A percentile compares a stretch with the other conserved stretches of the same genome.
These are phyloP conservation scores for Arabidopsis lyrata DNA, from an alignment of 441 rosid genomes.

Conservation along the genomic window DNA sequence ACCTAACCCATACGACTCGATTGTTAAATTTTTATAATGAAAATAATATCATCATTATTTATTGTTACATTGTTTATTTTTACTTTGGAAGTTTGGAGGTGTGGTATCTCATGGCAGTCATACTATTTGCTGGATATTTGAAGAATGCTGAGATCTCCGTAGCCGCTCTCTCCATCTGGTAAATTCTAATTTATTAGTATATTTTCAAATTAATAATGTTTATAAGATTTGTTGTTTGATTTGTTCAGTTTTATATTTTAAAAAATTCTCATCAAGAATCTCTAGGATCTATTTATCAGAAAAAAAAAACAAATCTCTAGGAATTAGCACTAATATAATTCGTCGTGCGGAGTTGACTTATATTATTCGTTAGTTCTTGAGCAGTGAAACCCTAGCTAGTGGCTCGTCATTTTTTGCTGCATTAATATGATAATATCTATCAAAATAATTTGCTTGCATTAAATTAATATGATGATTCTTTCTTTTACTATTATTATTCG, in stretches of 20 bases:
- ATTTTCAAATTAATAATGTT: not conserved
- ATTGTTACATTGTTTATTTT: not conserved
- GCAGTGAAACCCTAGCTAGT: conserved; percentile 32
- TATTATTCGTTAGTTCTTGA: too few species aligned
- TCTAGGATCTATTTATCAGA: not conserved
- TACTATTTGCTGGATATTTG: conserved; percentile 77
- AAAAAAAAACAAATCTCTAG: too few species aligned
- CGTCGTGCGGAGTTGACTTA: conserved; percentile 7
- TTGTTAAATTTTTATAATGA: too few species aligned
- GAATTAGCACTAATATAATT: not conserved
- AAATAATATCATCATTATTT: too few species aligned
- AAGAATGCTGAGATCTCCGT: conserved; percentile 79
- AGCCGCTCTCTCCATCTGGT: conserved; percentile 85
- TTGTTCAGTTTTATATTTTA: not conserved
- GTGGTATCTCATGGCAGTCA: conserved; percentile 79
- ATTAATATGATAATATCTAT: too few species aligned
- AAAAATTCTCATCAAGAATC: conserved; percentile 25
- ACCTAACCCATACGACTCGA: not conserved
- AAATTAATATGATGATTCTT: too few species aligned
- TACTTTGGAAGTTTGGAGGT: conserved; percentile 65
- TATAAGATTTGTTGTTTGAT: not conserved
- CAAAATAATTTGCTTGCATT: not conserved
- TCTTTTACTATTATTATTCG: not conserved
- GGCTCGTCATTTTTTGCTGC: not conserved
- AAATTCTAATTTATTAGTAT: not conserved